phyloP scores from a whole-genome alignment of 768 basidiomycete species.

The Hygrocybe coccinea region DNA sequence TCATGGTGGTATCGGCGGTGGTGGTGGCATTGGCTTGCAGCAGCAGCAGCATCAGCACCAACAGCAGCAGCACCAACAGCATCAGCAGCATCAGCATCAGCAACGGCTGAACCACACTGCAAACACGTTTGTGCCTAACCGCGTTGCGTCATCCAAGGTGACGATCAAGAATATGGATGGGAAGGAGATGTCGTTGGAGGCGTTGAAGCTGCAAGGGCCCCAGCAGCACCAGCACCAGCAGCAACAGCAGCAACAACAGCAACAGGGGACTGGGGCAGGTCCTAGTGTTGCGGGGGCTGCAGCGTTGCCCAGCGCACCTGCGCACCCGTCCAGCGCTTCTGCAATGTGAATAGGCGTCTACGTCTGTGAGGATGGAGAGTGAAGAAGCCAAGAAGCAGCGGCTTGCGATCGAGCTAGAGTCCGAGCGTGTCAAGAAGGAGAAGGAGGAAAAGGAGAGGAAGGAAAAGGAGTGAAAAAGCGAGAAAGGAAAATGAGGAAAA shows the following conservation, averaged over 20 bases:
- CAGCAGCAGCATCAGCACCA: too few species aligned
- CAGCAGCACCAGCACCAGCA: conserved; percentile 37
- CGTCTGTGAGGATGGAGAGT: conserved; percentile 60
- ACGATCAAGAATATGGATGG: conserved; percentile 64
- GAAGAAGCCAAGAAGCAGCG: conserved; percentile 48
- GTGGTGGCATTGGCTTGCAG: background rate
- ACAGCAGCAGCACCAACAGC: background rate
- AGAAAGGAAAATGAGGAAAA: conserved; percentile 32
- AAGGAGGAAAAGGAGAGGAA: conserved; percentile 36
- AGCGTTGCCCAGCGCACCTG: too few species aligned
- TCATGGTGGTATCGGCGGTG: conserved; percentile 23
- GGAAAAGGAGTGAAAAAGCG: conserved; percentile 36
- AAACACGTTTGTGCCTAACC: conserved; percentile 58
- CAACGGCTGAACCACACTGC: conserved; percentile 58
- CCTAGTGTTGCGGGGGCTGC: too few species aligned
- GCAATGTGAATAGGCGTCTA: conserved; percentile 37
- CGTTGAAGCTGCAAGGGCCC: conserved; percentile 48
- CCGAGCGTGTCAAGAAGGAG: conserved; percentile 26
- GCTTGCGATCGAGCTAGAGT: conserved; percentile 38
- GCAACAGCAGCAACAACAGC: too few species aligned
- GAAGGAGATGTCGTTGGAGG: conserved; percentile 55
- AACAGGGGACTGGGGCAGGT: too few species aligned
- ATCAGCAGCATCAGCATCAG: background rate
- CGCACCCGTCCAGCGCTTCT: conserved; percentile 26
- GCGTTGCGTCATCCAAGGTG: conserved; percentile 38